Percentiles rank a stretch among this genome's conserved stretches.
Conservation (phyloP, 768 basidiomycete species). For the Collybiopsis luxurians region DNA sequence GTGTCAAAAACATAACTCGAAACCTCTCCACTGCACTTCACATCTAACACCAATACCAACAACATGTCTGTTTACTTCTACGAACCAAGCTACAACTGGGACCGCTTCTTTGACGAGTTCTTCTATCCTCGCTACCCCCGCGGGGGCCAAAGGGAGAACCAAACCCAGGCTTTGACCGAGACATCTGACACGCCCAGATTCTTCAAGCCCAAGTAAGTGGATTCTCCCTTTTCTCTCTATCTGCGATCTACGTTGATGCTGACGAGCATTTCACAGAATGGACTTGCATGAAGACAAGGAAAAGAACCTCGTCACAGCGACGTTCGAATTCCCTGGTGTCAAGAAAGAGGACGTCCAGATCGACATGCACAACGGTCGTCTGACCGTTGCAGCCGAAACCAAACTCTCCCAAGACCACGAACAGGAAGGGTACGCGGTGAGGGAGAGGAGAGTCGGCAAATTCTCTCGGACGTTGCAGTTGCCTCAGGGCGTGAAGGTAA, state of each 20-base stretch:
- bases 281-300: slow-evolving; percentile 50
- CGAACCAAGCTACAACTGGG: slow-evolving; percentile 43
- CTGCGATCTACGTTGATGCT: too few species aligned
- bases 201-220: slow-evolving; percentile 30
- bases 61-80: slow-evolving; percentile 31
- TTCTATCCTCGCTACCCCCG: background rate
- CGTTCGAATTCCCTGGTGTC: slow-evolving; percentile 58
- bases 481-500: slow-evolving; percentile 52
- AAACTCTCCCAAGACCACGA: slow-evolving; percentile 29
- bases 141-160: too few species aligned
- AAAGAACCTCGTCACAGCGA: slow-evolving; percentile 47
- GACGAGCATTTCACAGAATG: slow-evolving; percentile 34
- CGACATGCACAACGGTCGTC: slow-evolving; percentile 46
- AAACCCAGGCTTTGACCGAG: too few species aligned
- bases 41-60: background rate
- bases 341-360: slow-evolving; percentile 48
- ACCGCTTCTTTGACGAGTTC: slow-evolving; percentile 42
- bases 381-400: slow-evolving; percentile 51
- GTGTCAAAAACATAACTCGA: too few species aligned
- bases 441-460: slow-evolving; percentile 47
- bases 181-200: slow-evolving; percentile 13
- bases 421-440: slow-evolving; percentile 36
- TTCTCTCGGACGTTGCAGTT: slow-evolving; percentile 46
- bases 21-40: background rate
- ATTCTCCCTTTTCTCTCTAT: background rate